phyloP scores from a whole-genome alignment of 345 rosid genomes.

The Brassica nigra region DNA sequence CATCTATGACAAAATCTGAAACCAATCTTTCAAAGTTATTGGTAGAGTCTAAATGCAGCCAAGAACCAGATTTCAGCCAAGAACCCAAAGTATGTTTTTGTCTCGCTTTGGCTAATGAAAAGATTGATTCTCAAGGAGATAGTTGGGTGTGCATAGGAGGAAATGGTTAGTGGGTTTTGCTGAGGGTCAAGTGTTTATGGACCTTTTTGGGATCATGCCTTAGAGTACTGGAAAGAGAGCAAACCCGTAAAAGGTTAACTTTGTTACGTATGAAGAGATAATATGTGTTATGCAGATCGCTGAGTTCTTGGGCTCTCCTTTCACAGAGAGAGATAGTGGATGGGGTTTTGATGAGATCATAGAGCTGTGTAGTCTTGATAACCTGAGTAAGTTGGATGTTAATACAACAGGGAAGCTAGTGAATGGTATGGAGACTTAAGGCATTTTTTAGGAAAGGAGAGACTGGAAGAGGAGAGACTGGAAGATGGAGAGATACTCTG shows the following conservation, averaged over 20 bases:
- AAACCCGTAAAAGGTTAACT: constrained; percentile 40
- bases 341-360: constrained; percentile 34
- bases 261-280: constrained; percentile 58
- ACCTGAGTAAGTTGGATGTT: constrained; percentile 51
- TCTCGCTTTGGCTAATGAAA: constrained; percentile 60
- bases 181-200: constrained; percentile 51
- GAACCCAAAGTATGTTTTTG: constrained; percentile 59
- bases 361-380: constrained; percentile 55
- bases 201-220: constrained; percentile 58
- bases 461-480: constrained; percentile 34
- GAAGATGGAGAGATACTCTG: constrained; percentile 45
- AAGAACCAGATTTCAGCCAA: constrained; percentile 19
- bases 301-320: constrained; percentile 49
- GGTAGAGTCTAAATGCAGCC: constrained; percentile 33
- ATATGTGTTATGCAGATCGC: constrained; percentile 40
- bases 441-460: constrained; percentile 52
- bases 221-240: constrained; percentile 57
- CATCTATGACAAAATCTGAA: constrained; percentile 22
- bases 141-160: constrained; percentile 41
- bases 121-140: constrained; percentile 28
- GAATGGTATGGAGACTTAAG: constrained; percentile 40
- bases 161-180: constrained; percentile 47
- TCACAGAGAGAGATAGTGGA: constrained; percentile 38
- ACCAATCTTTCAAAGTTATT: constrained; percentile 39
- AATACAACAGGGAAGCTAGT: constrained; percentile 44